Evolutionary conservation across 1,284 basidiomycete genomes (phyloP).

Genomic region (Microbotryum saponariae): DNA sequence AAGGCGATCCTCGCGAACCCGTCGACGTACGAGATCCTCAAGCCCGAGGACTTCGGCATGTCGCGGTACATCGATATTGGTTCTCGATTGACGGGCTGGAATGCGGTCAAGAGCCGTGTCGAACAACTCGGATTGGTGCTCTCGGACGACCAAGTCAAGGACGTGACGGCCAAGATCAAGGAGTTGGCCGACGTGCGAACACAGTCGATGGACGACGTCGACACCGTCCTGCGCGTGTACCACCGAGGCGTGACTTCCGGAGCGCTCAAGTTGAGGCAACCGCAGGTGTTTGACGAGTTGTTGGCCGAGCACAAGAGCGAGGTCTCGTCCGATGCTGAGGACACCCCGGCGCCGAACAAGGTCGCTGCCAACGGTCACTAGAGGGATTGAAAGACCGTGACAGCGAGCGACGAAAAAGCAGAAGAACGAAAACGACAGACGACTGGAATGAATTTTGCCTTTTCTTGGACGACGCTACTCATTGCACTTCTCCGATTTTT

Average conservation of each 20-base stretch:
- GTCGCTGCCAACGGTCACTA: too few relatives aligned
- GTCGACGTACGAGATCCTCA: slow-evolving; percentile 83
- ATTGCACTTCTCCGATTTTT: too few relatives aligned
- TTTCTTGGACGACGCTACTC: too few relatives aligned
- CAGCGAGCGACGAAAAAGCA: too few relatives aligned
- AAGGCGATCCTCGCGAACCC: slow-evolving; percentile 99
- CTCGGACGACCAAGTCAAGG: slow-evolving; percentile 65
- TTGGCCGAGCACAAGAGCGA: slow-evolving; percentile 30
- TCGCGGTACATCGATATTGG: slow-evolving; percentile 98
- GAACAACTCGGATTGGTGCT: slow-evolving; percentile 52
- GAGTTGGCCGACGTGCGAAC: slow-evolving; percentile 96
- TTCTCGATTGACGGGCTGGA: slow-evolving; percentile 43
- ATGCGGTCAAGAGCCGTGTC: slow-evolving; percentile 86
- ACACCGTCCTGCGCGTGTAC: slow-evolving; percentile 84
- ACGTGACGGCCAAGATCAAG: slow-evolving; percentile 98
- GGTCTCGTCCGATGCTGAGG: slow-evolving; percentile 17
- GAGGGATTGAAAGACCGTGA: too few relatives aligned
- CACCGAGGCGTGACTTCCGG: slow-evolving; percentile 33
- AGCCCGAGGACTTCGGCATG: slow-evolving; percentile 85
- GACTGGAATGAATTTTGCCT: too few relatives aligned
- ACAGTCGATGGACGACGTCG: slow-evolving; percentile 98
- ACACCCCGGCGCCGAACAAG: slow-evolving; percentile 14
- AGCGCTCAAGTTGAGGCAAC: slow-evolving; percentile 32
- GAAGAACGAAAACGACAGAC: too few relatives aligned
- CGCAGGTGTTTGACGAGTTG: slow-evolving; percentile 32